Evolutionary conservation across 805 yeast genomes (phyloP).

Genomic region (Lipomyces yamadae): DNA sequence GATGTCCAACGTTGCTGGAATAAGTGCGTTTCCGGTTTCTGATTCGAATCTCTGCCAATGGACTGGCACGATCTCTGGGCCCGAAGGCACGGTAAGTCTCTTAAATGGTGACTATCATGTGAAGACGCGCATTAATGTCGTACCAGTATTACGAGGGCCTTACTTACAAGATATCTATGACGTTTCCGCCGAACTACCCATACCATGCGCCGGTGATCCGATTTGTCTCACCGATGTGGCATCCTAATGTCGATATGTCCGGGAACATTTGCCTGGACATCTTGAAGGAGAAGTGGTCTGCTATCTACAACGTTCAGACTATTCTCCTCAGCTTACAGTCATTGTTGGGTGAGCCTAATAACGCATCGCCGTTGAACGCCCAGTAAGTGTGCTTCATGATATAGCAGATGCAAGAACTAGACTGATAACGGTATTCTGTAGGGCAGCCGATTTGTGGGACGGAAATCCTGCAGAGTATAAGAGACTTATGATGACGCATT

Average conservation of each 20-base stretch:
- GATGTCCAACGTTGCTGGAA: slow-evolving; percentile 56
- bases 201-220: slow-evolving; percentile 60
- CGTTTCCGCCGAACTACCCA: slow-evolving; percentile 62
- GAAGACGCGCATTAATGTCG: neutral
- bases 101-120: neutral
- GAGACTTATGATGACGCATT: slow-evolving; percentile 48
- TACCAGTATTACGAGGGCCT: slow-evolving; percentile 55
- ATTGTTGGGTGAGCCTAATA: slow-evolving; percentile 67
- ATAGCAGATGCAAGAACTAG: neutral
- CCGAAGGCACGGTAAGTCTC: slow-evolving; percentile 52
- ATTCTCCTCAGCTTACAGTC: slow-evolving; percentile 63
- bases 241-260: slow-evolving; percentile 66
- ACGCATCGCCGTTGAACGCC: slow-evolving; percentile 58
- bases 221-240: slow-evolving; percentile 66
- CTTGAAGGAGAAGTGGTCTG: slow-evolving; percentile 68
- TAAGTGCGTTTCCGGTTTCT: slow-evolving; percentile 59
- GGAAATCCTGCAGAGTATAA: slow-evolving; percentile 51
- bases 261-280: slow-evolving; percentile 72
- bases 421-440: slow-evolving; percentile 1
- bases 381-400: slow-evolving; percentile 41
- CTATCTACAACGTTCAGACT: slow-evolving; percentile 64
- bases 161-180: slow-evolving; percentile 56
- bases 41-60: slow-evolving; percentile 59
- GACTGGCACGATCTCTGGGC: slow-evolving; percentile 65
- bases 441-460: slow-evolving; percentile 62